Evolutionary conservation across 2,329 filamentous ascomycete genomes (phyloP), one percentile per base, ranked within the genome.

Genomic region (Trichoderma pleuroti): DNA sequence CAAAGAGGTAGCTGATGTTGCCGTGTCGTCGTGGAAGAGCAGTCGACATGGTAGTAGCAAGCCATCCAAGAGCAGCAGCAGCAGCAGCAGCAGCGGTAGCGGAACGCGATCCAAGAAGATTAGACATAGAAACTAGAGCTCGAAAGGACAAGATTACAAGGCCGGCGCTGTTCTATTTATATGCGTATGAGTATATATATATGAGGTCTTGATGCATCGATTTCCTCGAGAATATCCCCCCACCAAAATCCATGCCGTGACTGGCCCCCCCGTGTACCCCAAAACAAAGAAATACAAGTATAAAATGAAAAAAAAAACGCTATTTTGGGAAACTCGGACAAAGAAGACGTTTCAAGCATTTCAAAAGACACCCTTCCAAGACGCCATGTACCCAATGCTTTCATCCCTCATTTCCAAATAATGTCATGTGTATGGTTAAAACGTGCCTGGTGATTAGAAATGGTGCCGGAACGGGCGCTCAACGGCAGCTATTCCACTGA

Each of bases 1-100:
- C 3, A 81, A 83, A 11, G 86, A 89, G 68, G 84, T 93, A 70
- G 88, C 87, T 1, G 78, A 83, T 18, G 73, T 78, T 21, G 77
- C 78, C 8, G 75, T 81, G 21, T 72, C 74, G 32, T 79, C 79
- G 52, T 83, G 82, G 82, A 57, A 54, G 71, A 42, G 39, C 28
- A 39, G 30, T 32, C n/a, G 56, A 30, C 32, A 62, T 10, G 14
- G 56, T 30, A 39, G 18, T 30, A 39, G 42, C 18, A 64, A 39
- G 4, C 24, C 32, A n/a, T 59, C 49, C 3, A 49, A n/a, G 16
- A 61, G 28, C 6, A 61, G 39, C 30, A 56, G 28, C 32, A 61
- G n/a, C 9, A 56, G 28, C 32, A 61, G n/a, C 9, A 34, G 24
- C 0, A 39, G 14, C 16, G 52, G 63, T n/a, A 36, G 34, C 11